Percentiles rank a stretch among this genome's conserved stretches.
Evolutionary conservation across 2,329 filamentous ascomycete species (phyloP).

Genomic region (Aspergillus unguis): DNA sequence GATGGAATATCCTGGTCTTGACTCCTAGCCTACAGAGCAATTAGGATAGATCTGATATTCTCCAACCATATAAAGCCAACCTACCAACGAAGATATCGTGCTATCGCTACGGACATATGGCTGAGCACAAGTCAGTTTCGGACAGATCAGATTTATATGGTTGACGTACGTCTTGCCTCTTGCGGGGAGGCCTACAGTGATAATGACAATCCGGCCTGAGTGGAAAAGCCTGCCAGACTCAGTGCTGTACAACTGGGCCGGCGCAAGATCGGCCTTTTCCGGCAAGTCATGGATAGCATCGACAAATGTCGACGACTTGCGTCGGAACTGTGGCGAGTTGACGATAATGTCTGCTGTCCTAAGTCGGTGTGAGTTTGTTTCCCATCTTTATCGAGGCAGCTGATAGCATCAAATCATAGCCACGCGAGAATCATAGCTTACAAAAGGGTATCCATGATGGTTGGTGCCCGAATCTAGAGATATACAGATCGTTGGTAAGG

Average conservation of each 20-base stretch:
- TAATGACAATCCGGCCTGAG: conserved; percentile 93
- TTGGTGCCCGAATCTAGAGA: neutral
- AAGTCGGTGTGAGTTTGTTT: conserved; percentile 24
- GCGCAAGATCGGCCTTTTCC: conserved; percentile 79
- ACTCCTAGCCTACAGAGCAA: conserved; percentile 71
- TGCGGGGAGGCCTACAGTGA: conserved; percentile 91
- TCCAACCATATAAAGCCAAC: conserved; percentile 20
- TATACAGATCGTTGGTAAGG: conserved; percentile 9
- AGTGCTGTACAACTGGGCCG: conserved; percentile 95
- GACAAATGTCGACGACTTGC: conserved; percentile 92
- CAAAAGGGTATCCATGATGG: conserved; percentile 49
- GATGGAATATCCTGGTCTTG: conserved; percentile 95
- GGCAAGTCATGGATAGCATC: conserved; percentile 94
- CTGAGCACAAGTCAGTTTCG: conserved; percentile 41
- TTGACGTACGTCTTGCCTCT: conserved; percentile 81
- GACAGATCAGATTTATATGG: conserved; percentile 2
- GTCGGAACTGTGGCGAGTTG: conserved; percentile 82
- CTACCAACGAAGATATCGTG: conserved; percentile 86
- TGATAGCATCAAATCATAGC: neutral
- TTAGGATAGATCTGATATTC: conserved; percentile 9
- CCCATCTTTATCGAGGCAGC: neutral
- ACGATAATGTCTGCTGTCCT: conserved; percentile 90
- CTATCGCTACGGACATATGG: conserved; percentile 92
- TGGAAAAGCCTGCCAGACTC: conserved; percentile 97
- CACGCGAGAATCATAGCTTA: conserved; percentile 27